Conservation (phyloP, 352 stramenopile species). For the Phytophthora sansomeana region DNA sequence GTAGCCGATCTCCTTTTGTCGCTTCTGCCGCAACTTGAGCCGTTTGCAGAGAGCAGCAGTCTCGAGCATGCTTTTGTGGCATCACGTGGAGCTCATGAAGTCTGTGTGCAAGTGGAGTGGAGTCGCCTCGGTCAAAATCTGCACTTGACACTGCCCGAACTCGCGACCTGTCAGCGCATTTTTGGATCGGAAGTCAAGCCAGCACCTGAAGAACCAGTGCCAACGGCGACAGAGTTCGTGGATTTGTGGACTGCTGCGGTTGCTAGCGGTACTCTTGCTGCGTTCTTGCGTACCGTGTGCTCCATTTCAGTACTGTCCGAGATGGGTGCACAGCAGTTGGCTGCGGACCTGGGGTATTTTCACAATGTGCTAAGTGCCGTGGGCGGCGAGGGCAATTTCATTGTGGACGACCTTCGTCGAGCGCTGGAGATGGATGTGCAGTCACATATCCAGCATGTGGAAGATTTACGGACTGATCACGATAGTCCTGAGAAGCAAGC, state of each 20-base stretch:
- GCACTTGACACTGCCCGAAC: slow-evolving; percentile 48
- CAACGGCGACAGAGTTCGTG: slow-evolving; percentile 63
- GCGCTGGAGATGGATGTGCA: slow-evolving; percentile 50
- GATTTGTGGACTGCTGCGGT: slow-evolving; percentile 78
- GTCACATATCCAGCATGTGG: slow-evolving; percentile 40
- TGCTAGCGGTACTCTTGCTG: slow-evolving; percentile 70
- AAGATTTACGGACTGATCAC: slow-evolving; percentile 38
- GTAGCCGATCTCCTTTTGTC: slow-evolving; percentile 83
- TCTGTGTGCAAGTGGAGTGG: slow-evolving; percentile 66
- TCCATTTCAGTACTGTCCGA: slow-evolving; percentile 69
- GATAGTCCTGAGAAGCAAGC: slow-evolving; percentile 37
- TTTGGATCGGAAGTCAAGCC: slow-evolving; percentile 42
- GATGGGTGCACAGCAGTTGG: slow-evolving; percentile 66
- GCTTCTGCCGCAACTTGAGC: slow-evolving; percentile 81
- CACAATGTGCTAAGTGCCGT: slow-evolving; percentile 83
- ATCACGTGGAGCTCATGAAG: slow-evolving; percentile 54
- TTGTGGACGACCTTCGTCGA: slow-evolving; percentile 55
- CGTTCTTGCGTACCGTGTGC: slow-evolving; percentile 57
- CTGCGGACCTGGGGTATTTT: slow-evolving; percentile 80
- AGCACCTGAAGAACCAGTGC: slow-evolving; percentile 20
- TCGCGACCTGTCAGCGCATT: slow-evolving; percentile 54
- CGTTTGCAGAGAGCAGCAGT: slow-evolving; percentile 80
- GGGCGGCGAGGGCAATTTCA: slow-evolving; percentile 61
- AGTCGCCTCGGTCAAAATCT: slow-evolving; percentile 51
- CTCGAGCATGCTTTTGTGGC: slow-evolving; percentile 63